Conservation (phyloP, 139 green algal species). For the Trebouxia sp. region DNA sequence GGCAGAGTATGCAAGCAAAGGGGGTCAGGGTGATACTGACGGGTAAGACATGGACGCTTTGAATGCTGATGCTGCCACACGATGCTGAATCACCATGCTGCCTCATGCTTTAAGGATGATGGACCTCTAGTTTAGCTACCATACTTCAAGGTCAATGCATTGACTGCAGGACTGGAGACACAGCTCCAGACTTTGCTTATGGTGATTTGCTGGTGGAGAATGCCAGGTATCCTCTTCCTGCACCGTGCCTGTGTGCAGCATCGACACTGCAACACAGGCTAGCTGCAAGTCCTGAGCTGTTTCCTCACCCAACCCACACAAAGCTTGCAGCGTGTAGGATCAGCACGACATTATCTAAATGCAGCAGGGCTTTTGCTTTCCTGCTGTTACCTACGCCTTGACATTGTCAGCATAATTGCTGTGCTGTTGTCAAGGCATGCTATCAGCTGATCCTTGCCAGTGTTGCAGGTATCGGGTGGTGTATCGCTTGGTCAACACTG, state of each 20-base stretch:
- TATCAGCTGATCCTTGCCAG: not conserved
- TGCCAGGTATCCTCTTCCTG: constrained; percentile 15
- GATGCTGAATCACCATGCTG: no score
- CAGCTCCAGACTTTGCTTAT: constrained; percentile 41
- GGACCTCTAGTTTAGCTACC: no score
- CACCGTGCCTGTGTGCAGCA: not conserved
- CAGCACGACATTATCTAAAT: not conserved
- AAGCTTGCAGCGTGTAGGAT: not conserved
- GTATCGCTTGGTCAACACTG: constrained; percentile 48
- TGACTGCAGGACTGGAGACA: constrained; percentile 46
- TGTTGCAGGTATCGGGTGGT: constrained; percentile 43
- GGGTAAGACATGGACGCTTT: constrained; percentile 24
- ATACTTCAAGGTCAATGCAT: no score
- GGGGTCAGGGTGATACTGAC: constrained; percentile 33
- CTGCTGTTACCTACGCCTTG: not conserved
- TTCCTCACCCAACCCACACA: not conserved
- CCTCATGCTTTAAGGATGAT: no score
- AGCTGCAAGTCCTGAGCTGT: not conserved
- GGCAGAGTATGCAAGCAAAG: constrained; percentile 30
- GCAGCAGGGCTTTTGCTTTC: not conserved
- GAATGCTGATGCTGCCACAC: no score
- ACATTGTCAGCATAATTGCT: not conserved
- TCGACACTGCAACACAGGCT: not conserved
- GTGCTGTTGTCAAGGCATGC: not conserved
- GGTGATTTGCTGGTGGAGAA: constrained; percentile 39